Percentiles rank a stretch among this genome's conserved stretches.
Conservation (phyloP, 1,139 yeast genomes). For the Lodderomyces metapsilosis region DNA sequence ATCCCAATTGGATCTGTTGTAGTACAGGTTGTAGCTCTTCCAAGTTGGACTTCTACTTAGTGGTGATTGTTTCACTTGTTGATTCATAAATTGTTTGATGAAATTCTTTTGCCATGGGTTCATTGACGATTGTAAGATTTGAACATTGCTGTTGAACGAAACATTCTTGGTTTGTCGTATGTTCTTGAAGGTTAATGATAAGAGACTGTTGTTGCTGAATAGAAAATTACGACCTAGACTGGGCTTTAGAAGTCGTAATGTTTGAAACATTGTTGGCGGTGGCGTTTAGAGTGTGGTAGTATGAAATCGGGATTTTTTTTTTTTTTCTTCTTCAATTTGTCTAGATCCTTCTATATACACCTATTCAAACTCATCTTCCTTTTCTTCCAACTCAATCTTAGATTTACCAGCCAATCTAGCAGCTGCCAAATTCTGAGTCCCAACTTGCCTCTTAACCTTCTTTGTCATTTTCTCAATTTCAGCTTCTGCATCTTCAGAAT, state of each 20-base stretch:
- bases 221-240: slow-evolving; percentile 9
- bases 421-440: slow-evolving; percentile 71
- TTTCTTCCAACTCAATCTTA: slow-evolving; percentile 68
- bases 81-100: slow-evolving; percentile 2
- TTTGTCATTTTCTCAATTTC: slow-evolving; percentile 88
- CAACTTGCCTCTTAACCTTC: slow-evolving; percentile 79
- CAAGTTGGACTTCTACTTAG: slow-evolving; percentile 22
- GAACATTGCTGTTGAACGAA: slow-evolving; percentile 7
- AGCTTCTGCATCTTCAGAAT: slow-evolving; percentile 78
- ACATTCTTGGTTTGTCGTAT: slow-evolving; percentile 4
- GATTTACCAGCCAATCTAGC: slow-evolving; percentile 75
- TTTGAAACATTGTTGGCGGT: slow-evolving; percentile 1
- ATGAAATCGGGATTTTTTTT: neutral
- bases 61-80: neutral
- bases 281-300: neutral
- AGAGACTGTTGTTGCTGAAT: slow-evolving; percentile 9
- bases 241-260: neutral
- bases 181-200: slow-evolving; percentile 3
- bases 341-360: neutral
- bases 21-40: slow-evolving; percentile 32
- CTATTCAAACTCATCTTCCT: slow-evolving; percentile 26
- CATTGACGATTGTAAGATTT: slow-evolving; percentile 20
- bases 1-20: slow-evolving; percentile 30
- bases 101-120: slow-evolving; percentile 12
- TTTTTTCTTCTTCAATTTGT: neutral